Base-by-base conservation (phyloP, 1,284 basidiomycete species). In the Earliella scabrosa region DNA sequence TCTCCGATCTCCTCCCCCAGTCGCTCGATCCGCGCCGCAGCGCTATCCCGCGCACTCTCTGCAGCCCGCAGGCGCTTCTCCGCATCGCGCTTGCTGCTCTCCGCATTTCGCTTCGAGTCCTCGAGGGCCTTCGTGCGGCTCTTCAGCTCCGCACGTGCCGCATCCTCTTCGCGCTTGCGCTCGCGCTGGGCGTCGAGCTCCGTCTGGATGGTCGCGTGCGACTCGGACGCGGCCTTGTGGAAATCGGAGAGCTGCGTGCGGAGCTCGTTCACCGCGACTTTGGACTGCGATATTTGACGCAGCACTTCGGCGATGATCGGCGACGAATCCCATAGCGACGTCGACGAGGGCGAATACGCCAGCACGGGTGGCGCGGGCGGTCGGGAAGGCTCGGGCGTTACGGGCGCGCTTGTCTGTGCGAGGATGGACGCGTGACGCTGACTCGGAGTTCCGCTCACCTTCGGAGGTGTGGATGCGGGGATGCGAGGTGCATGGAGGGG, bases 81-180 rank as follows among this genome's bases (percentile, higher is more conserved):
- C 2, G 90, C 92, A 36, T 98, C 95, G 44, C 88, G 82, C 68
- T 87, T 89, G 50, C 79, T 74, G 47, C 82, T 78, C 71, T 98
- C 96, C 5, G 95, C 92, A 44, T 79, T 77, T 36, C 96, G 87
- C 73, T 92, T 93, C 56, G 86, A 80, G 67, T 98, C 96, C 66
- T 98, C 96, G 7, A 97, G 78, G 0, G 79, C 73, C 73, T 96
- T 96, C 49, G 91, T 92, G 50, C 88, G 85, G 20, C 82, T 72
- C 71, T 95, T 96, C 53, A 93, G 77, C 68, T 97, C 93, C 26
- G 82, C 74, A 51, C 92, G 84, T 24, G 84, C 82, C 2, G 79
- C 78, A 65, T 98, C 97, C 69, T 98, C 96, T 60, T 88, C 84
- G 45, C 88, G 88, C 71, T 95, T 95, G 57, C 83, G 82, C 50